Conservation (phyloP, 2,329 filamentous ascomycete genomes). For the Hypoxylon sp. region DNA sequence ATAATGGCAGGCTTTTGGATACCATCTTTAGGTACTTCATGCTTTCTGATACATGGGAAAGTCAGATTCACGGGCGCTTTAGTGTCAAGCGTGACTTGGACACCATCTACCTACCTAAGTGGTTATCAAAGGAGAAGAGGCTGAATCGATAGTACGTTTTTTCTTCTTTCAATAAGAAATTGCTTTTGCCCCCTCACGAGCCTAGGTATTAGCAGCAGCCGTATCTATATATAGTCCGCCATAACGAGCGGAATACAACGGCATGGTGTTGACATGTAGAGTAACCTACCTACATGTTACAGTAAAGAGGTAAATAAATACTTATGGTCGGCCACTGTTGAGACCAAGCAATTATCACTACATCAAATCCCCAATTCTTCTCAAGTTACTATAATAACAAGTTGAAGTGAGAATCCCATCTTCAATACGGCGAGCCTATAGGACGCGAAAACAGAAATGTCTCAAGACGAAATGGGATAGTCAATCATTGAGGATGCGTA, state of each 20-base stretch:
- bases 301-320: conserved; percentile 7
- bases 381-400: neutral
- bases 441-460: neutral
- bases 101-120: too few species aligned
- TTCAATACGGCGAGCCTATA: neutral
- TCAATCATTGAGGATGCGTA: conserved; percentile 1
- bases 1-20: conserved; percentile 5
- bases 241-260: conserved; percentile 11
- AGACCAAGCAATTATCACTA: too few species aligned
- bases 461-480: neutral
- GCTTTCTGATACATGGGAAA: neutral
- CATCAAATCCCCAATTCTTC: neutral
- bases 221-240: neutral
- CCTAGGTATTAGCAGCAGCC: neutral
- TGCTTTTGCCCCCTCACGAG: neutral
- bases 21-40: neutral
- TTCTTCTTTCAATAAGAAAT: neutral
- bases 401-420: neutral
- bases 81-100: neutral
- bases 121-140: neutral
- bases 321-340: neutral
- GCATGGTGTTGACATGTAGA: conserved; percentile 9
- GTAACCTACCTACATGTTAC: neutral
- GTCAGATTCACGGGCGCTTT: neutral
- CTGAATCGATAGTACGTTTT: neutral